These are phyloP conservation scores for Pseudoscleropodium purum DNA, from an alignment of 225 moss, liverwort and hornwort species.

Conservation along the genomic window DNA sequence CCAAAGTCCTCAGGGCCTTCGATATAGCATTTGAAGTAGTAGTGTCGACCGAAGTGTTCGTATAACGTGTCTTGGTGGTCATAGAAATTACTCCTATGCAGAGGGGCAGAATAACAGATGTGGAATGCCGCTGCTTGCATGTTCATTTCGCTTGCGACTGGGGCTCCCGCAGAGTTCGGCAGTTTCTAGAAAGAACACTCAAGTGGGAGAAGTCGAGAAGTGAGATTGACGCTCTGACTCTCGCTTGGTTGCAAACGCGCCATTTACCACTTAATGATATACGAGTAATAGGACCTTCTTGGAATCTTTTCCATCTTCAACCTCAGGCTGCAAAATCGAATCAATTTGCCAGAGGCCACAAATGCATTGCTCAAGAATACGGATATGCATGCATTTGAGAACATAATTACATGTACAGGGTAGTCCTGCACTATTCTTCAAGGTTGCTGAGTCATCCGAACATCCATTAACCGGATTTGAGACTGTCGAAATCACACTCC, in stretches of 20 bases:
- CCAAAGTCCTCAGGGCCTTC: conserved; percentile 10
- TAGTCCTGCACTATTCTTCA: not conserved
- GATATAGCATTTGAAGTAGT: conserved; percentile 4
- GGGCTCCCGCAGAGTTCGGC: not conserved
- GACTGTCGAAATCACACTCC: not conserved
- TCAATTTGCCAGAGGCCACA: not conserved
- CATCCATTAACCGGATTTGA: not conserved
- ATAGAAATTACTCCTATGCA: conserved; percentile 7
- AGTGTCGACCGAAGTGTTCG: not conserved
- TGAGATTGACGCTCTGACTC: not conserved
- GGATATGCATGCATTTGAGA: not conserved
- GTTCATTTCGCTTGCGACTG: not conserved
- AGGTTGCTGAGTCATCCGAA: not conserved
- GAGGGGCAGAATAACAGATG: conserved; percentile 5
- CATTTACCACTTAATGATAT: not conserved
- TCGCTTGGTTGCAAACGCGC: not conserved
- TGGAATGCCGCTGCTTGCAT: conserved; percentile 17
- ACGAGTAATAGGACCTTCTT: not conserved
- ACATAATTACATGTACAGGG: not conserved
- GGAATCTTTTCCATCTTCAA: not conserved
- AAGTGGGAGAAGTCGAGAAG: not conserved
- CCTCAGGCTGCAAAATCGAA: not conserved
- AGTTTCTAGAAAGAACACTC: not conserved
- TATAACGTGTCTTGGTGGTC: conserved; percentile 13
- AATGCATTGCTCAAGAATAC: not conserved